Conservation (phyloP, 1,139 yeast species). For the Neolecta irregularis region DNA sequence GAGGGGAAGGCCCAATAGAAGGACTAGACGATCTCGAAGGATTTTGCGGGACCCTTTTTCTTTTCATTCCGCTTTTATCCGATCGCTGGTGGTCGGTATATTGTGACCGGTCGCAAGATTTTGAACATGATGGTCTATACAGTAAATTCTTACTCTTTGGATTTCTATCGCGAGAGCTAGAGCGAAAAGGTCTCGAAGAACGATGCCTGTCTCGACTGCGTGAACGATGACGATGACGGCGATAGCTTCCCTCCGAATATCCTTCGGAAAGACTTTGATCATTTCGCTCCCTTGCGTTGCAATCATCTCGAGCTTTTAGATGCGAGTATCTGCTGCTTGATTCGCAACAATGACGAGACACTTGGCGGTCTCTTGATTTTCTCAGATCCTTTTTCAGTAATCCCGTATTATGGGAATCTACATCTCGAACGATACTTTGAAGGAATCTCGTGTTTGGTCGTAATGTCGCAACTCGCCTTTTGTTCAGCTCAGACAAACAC, state of each 20-base stretch:
- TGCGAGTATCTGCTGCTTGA: not conserved
- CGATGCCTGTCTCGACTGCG: not conserved
- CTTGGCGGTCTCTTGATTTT: not conserved
- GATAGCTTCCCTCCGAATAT: not conserved
- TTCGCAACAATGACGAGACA: not conserved
- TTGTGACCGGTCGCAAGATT: too few relatives aligned
- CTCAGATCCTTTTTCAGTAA: not conserved
- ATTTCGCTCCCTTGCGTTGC: not conserved
- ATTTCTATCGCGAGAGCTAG: too few relatives aligned
- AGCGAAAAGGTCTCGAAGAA: too few relatives aligned
- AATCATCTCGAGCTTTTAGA: not conserved
- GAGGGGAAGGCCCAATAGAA: not conserved
- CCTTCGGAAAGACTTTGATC: not conserved
- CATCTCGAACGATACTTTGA: not conserved
- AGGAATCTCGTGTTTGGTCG: not conserved
- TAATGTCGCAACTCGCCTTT: not conserved
- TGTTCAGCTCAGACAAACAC: not conserved
- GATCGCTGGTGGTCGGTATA: too few relatives aligned
- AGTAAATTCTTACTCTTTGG: too few relatives aligned
- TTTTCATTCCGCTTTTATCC: too few relatives aligned
- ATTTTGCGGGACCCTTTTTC: not conserved
- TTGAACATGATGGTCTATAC: too few relatives aligned
- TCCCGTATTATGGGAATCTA: not conserved
- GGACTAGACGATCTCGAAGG: not conserved
- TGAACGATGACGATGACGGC: not conserved